phyloP scores from a whole-genome alignment of 768 basidiomycete genomes.

The Neoboletus subvelutipes region DNA sequence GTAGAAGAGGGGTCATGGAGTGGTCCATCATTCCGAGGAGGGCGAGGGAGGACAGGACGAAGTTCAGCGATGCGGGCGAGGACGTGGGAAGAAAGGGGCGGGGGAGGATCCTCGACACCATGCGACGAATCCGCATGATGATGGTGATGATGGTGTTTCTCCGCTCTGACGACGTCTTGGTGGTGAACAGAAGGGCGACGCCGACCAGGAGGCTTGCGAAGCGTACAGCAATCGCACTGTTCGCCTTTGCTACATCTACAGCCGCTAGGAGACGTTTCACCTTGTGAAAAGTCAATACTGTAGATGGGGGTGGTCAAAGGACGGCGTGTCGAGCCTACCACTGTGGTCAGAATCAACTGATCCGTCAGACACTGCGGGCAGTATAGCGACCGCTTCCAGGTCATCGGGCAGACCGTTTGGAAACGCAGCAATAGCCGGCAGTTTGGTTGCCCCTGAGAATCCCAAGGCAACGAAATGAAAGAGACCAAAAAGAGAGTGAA shows the following conservation, averaged over 20 bases:
- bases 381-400: conserved; percentile 51
- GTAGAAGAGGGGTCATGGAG: conserved; percentile 50
- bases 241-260: conserved; percentile 50
- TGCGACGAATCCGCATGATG: conserved; percentile 19
- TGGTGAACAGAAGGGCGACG: conserved; percentile 31
- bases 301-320: conserved; percentile 37
- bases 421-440: conserved; percentile 73
- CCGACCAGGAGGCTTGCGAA: conserved; percentile 43
- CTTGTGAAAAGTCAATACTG: conserved; percentile 48
- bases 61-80: conserved; percentile 62
- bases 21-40: conserved; percentile 39
- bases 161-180: conserved; percentile 30
- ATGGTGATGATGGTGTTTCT: conserved; percentile 22
- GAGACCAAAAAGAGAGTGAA: conserved; percentile 9
- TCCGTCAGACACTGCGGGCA: conserved; percentile 44
- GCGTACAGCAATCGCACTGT: conserved; percentile 59
- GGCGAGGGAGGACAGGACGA: conserved; percentile 71
- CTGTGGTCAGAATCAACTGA: conserved; percentile 63
- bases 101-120: conserved; percentile 11
- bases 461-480: conserved; percentile 43
- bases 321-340: conserved; percentile 57
- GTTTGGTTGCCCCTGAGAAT: conserved; percentile 51
- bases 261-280: conserved; percentile 43
- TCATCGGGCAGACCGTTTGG: conserved; percentile 73
- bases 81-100: conserved; percentile 45